Percentiles rank a stretch among this genome's conserved stretches.
These are phyloP conservation scores for Yamadazyma diddensiae DNA, from an alignment of 1,139 yeast genomes.

Conservation along the genomic window DNA sequence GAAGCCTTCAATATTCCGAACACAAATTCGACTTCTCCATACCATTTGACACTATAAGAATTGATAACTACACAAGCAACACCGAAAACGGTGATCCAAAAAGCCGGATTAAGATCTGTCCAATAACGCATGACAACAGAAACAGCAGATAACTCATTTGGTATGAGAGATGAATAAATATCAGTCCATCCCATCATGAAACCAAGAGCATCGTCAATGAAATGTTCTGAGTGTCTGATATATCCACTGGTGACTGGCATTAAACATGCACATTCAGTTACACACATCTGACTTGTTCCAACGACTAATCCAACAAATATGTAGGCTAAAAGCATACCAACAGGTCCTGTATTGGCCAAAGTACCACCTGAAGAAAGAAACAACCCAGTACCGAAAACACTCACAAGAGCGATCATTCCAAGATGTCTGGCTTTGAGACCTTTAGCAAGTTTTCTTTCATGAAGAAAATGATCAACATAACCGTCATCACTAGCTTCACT, in stretches of 20 bases:
- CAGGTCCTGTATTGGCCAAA: slow-evolving; percentile 62
- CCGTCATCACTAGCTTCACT: slow-evolving; percentile 1
- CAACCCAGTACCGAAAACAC: slow-evolving; percentile 44
- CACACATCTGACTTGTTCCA: slow-evolving; percentile 52
- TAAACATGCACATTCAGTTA: slow-evolving; percentile 59
- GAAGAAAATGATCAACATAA: slow-evolving; percentile 11
- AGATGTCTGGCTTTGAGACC: slow-evolving; percentile 36
- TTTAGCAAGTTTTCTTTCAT: slow-evolving; percentile 23
- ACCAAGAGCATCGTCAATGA: slow-evolving; percentile 62
- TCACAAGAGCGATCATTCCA: slow-evolving; percentile 43
- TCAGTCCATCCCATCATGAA: slow-evolving; percentile 60
- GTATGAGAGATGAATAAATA: slow-evolving; percentile 40
- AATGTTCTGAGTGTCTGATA: slow-evolving; percentile 47
- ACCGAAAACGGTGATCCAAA: slow-evolving; percentile 41
- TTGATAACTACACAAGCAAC: slow-evolving; percentile 32
- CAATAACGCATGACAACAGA: slow-evolving; percentile 40
- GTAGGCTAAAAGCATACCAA: slow-evolving; percentile 51
- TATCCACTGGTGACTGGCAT: slow-evolving; percentile 64
- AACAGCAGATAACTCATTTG: slow-evolving; percentile 40
- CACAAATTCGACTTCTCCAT: slow-evolving; percentile 42
- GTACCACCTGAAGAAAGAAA: slow-evolving; percentile 71
- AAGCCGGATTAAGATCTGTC: slow-evolving; percentile 35
- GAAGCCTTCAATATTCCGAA: slow-evolving; percentile 47
- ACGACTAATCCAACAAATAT: slow-evolving; percentile 41
- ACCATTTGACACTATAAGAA: slow-evolving; percentile 41